phyloP scores from a whole-genome alignment of 1,284 basidiomycete genomes.

The Puccinia coronata region DNA sequence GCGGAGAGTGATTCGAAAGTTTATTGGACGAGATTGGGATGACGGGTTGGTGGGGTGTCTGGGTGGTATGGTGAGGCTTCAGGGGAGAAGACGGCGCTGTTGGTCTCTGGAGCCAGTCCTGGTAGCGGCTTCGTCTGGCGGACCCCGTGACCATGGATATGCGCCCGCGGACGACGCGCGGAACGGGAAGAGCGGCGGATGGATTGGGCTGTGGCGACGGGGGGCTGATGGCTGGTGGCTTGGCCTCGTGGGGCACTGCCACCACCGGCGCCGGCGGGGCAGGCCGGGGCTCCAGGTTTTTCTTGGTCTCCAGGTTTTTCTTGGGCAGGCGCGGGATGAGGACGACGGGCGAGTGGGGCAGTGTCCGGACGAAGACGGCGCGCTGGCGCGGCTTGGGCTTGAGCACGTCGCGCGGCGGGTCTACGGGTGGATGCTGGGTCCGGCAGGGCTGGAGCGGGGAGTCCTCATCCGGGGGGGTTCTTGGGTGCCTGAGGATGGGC shows the following conservation, averaged over 20 bases:
- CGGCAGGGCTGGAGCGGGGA: not conserved
- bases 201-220: not conserved
- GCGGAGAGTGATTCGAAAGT: conserved; percentile 13
- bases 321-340: conserved; percentile 15
- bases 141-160: conserved; percentile 41
- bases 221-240: not conserved
- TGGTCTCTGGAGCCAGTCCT: not conserved
- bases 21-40: conserved; percentile 10
- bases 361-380: conserved; percentile 6
- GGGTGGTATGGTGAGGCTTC: not conserved
- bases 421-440: not conserved
- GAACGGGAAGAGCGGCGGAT: not conserved
- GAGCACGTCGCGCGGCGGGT: not conserved
- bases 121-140: conserved; percentile 24
- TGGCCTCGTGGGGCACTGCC: no score
- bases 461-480: not conserved
- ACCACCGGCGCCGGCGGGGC: no score
- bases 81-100: not conserved
- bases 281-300: not conserved
- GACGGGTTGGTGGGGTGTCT: not conserved
- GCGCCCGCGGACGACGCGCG: conserved; percentile 32
- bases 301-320: not conserved
- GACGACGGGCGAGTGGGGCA: conserved; percentile 13
- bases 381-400: not conserved
- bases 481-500: not conserved